Base-by-base conservation (phyloP, 1,284 basidiomycete genomes). In the Cutaneotrichosporon dermatis region DNA sequence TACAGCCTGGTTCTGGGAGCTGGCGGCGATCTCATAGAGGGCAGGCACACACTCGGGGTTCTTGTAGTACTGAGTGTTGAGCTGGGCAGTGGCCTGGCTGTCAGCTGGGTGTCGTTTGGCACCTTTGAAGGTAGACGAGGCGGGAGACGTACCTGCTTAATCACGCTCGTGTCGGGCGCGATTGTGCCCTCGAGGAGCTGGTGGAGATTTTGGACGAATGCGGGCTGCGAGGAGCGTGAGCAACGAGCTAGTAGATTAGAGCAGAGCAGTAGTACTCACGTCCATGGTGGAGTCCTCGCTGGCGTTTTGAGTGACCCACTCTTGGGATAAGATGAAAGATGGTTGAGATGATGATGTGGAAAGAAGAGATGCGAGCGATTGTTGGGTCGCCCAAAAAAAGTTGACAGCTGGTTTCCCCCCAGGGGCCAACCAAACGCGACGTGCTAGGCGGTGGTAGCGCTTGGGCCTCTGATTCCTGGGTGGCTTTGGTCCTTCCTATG, bases 11-110 rank as follows among this genome's bases (percentile, higher is more conserved):
- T 94, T 89, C 15, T 88, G 88, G 36, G 90, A 90, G 71, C 85
- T 89, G 39, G 89, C 88, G 57, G 94, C 83, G 73, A 98, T 91
- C 73, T 87, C 88, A 64, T 92, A 90, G 42, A 99, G 85, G 35
- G 90, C 92, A 54, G 94, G 86, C 63, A 99, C 92, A 74, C 92
- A 96, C 79, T 84, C 82, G 13, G 92, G 84, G 74, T 88, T 86
- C 81, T 92, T 94, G 85, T 92, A 97, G 81, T 86, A 96, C 57
- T 92, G 87, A 66, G 86, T 86, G 79, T 94, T 95, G 59, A 99
- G 83, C 69, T 87, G 85, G 15, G 92, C 85, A 12, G 95, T 99
- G 6, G 95, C 94, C 92, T 96, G 68, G 33, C 42, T 42, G 54
- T 43, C 40, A 45, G 52, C 52, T 13, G 4, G 34, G 15, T 13